Percentiles rank a stretch among this genome's conserved stretches.
phyloP scores from a whole-genome alignment of 75 land plant genomes.

The Isoetes taiwanensis region DNA sequence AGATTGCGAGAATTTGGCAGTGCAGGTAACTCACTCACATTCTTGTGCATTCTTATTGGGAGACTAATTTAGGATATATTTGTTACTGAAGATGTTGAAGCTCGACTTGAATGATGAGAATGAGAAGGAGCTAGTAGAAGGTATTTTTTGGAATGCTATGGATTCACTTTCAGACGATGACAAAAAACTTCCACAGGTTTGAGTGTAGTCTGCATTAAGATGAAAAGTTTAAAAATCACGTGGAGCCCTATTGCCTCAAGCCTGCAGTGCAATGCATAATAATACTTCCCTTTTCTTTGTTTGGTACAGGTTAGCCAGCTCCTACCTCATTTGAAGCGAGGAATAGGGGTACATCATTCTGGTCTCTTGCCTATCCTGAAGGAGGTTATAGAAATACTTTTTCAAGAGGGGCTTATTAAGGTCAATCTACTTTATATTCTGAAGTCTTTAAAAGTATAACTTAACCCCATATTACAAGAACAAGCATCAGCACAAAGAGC shows the following conservation, averaged over 20 bases:
- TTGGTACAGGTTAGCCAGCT: slow-evolving; percentile 74
- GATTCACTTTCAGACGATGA: slow-evolving; percentile 97
- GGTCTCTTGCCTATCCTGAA: slow-evolving; percentile 94
- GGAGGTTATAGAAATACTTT: slow-evolving; percentile 96
- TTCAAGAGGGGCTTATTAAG: slow-evolving; percentile 97
- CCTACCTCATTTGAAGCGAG: slow-evolving; percentile 76
- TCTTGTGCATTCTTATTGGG: no score
- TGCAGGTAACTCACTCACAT: slow-evolving; percentile 88
- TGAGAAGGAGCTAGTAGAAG: slow-evolving; percentile 76
- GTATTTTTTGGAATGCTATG: slow-evolving; percentile 98
- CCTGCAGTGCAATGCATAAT: background rate
- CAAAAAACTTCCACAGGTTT: slow-evolving; percentile 93
- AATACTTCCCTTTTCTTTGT: background rate
- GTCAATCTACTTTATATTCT: slow-evolving; percentile 18
- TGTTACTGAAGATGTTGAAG: slow-evolving; percentile 65
- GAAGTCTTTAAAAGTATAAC: no score
- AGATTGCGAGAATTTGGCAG: slow-evolving; percentile 89
- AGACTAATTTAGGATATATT: no score
- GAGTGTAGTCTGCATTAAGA: background rate
- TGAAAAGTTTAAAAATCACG: background rate
- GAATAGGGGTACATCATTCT: slow-evolving; percentile 99
- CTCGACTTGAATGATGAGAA: slow-evolving; percentile 82
- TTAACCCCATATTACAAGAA: no score
- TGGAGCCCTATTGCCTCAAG: background rate
- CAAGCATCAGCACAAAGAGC: no score